These are phyloP conservation scores for Populus deltoides DNA, from an alignment of 345 rosid genomes.

Conservation along the genomic window DNA sequence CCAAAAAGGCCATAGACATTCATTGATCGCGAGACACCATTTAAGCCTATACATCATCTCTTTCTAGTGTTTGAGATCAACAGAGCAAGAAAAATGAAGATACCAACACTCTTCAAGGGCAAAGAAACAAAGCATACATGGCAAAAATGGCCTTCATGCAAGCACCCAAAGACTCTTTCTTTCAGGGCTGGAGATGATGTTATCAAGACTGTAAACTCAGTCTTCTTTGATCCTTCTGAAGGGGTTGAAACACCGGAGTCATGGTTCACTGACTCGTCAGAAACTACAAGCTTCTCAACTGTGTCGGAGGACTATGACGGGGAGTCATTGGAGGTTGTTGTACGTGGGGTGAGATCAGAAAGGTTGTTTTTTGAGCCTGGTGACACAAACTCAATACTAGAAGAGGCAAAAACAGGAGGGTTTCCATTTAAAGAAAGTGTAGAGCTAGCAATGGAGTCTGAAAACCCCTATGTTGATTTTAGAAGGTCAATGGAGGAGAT, in stretches of 20 bases:
- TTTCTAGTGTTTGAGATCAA: background rate
- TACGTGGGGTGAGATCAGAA: constrained; percentile 54
- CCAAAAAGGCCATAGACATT: background rate
- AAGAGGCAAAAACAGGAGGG: constrained; percentile 30
- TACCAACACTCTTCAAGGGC: constrained; percentile 43
- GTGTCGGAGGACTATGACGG: constrained; percentile 15
- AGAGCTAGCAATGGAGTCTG: constrained; percentile 66
- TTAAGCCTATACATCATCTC: background rate
- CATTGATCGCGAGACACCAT: background rate
- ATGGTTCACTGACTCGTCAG: constrained; percentile 48
- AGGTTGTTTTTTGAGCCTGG: constrained; percentile 71
- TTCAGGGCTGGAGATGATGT: constrained; percentile 48
- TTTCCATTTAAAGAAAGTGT: constrained; percentile 54
- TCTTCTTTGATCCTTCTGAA: constrained; percentile 41
- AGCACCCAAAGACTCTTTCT: constrained; percentile 59
- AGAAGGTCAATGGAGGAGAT: constrained; percentile 89
- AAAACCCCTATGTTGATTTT: constrained; percentile 74
- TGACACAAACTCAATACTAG: constrained; percentile 64
- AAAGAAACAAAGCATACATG: constrained; percentile 24
- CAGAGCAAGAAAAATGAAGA: constrained; percentile 41
- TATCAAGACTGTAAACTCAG: constrained; percentile 75
- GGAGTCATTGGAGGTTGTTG: constrained; percentile 46
- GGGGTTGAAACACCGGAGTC: constrained; percentile 35
- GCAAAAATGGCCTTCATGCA: constrained; percentile 54
- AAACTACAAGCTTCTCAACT: constrained; percentile 30